A percentile compares a stretch with the other conserved stretches of the same genome.
These are phyloP conservation scores for Lasiodiplodia sp. DNA, from an alignment of 2,329 filamentous ascomycete species.

Conservation along the genomic window DNA sequence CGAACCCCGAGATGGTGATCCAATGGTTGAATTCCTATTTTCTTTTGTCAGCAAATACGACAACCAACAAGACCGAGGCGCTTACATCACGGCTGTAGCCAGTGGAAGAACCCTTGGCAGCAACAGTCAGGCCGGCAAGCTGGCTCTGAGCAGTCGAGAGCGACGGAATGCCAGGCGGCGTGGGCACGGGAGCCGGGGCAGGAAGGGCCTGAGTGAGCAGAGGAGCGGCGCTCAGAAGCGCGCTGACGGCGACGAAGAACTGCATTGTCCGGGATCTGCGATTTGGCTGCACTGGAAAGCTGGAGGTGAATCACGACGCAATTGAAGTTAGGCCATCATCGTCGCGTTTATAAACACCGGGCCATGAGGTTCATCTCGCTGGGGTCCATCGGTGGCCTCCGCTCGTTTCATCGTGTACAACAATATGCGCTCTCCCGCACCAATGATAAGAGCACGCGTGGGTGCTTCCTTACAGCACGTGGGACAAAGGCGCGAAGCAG, in stretches of 20 bases:
- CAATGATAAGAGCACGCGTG: slow-evolving; percentile 23
- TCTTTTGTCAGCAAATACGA: neutral
- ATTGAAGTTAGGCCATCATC: neutral
- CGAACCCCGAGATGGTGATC: slow-evolving; percentile 24
- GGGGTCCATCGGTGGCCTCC: slow-evolving; percentile 7
- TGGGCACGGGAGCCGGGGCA: slow-evolving; percentile 40
- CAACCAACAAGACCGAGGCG: slow-evolving; percentile 64
- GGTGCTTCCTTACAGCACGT: slow-evolving; percentile 14
- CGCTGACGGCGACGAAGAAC: slow-evolving; percentile 19
- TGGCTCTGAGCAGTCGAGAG: slow-evolving; percentile 63
- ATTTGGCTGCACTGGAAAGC: neutral
- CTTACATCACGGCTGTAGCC: slow-evolving; percentile 70
- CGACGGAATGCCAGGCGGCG: slow-evolving; percentile 69
- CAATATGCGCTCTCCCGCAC: neutral
- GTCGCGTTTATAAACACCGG: slow-evolving; percentile 25
- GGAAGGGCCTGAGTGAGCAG: slow-evolving; percentile 37
- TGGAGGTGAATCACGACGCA: neutral
- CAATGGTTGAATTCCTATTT: slow-evolving; percentile 27
- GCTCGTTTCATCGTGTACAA: slow-evolving; percentile 11
- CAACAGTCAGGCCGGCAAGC: slow-evolving; percentile 66
- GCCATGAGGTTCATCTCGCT: neutral
- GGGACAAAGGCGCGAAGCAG: slow-evolving; percentile 11
- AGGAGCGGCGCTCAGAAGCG: slow-evolving; percentile 20
- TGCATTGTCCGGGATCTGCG: slow-evolving; percentile 4
- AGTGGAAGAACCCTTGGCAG: slow-evolving; percentile 60